Evolutionary conservation across 305 asterid species (phyloP).

Genomic region (Solanum hybrid): DNA sequence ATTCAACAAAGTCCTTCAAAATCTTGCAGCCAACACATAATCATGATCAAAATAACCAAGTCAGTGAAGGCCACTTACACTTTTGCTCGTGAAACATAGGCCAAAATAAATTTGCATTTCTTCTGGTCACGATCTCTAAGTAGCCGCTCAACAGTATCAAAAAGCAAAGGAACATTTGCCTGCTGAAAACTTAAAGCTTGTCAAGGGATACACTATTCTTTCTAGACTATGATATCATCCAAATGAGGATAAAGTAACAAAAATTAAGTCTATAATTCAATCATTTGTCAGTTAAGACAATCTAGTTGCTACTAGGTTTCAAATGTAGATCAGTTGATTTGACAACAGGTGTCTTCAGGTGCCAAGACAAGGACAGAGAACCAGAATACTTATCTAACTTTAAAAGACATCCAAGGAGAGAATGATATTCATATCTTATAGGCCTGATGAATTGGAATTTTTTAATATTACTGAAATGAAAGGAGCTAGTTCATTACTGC

Average conservation of each 20-base stretch:
- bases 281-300: neutral
- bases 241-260: neutral
- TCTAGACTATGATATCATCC: neutral
- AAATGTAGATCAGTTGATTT: neutral
- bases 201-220: conserved; percentile 35
- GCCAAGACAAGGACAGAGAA: neutral
- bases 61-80: conserved; percentile 36
- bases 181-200: conserved; percentile 77
- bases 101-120: conserved; percentile 73
- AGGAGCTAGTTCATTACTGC: neutral
- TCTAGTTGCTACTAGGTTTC: neutral
- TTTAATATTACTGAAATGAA: neutral
- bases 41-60: neutral
- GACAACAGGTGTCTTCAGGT: neutral
- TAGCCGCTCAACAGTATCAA: conserved; percentile 61
- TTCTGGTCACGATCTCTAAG: conserved; percentile 29
- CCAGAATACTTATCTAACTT: neutral
- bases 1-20: neutral
- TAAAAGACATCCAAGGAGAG: neutral
- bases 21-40: neutral
- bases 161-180: conserved; percentile 66
- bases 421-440: neutral
- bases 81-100: conserved; percentile 80
- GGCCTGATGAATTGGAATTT: neutral
- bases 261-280: neutral